Base-by-base conservation (phyloP, 164 flowering plant genomes). In the Chimonanthus salicifolius region DNA sequence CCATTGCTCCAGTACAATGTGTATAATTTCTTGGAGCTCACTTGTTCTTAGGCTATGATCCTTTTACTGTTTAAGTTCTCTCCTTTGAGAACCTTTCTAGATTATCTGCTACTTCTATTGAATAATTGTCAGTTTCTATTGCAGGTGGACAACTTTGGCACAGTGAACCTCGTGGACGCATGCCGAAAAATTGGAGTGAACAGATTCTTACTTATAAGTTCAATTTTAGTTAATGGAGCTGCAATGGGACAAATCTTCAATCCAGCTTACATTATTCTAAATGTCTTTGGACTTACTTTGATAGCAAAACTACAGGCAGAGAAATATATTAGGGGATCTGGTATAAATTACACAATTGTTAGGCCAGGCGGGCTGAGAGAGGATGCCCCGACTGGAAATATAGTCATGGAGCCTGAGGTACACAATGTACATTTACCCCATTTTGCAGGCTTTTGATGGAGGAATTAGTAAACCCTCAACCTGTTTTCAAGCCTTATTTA, bases 271-370 rank as follows among this genome's bases (percentile, higher is more conserved):
- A 85, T 94, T 69, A 78, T 92, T 76, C 90, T 94, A 60, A 94
- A 94, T 79, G 88, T 89, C 43, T 87, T 94, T 78, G 99, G 99
- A 64, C 96, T 94, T 58, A 84, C 87, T 63, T 78, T 94, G 75
- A 73, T 92, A 11, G 99, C 99, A 18, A 94, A 94, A 87, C 93
- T 94, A 75, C 97, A 94, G 74, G 99, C 99, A 69, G 99, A 94
- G 82, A 77, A 89, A 48, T 76, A 89, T 70, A 89, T 92, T 67
- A 85, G 96, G 73, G 90, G 80, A 82, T 92, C 96, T 45, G 99
- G 99, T 47, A 92, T 94, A 75, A 86, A 94, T 80, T 94, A 91
- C 81, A 92, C 99, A 2, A 92, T 94, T n/a, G 68, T 94, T 74
- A 87, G 99, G 85, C 99, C 99, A 68, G 97, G 99, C 60, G 99